Base-by-base conservation (phyloP, 768 basidiomycete species). In the Boletus patriciae region DNA sequence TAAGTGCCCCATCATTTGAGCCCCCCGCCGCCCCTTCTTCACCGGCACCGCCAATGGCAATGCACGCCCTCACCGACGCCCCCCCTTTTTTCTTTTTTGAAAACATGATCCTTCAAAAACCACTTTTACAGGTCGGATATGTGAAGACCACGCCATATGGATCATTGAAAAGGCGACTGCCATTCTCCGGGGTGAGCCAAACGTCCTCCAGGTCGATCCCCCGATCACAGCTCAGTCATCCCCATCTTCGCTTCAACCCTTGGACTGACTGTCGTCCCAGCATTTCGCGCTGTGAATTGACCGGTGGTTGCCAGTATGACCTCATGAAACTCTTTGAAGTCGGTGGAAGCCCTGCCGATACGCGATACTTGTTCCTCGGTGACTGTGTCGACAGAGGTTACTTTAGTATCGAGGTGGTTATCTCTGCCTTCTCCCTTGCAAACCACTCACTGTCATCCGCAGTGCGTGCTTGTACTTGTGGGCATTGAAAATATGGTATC, bases 401-500 rank as follows among this genome's bases (percentile, higher is more conserved):
- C 73, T 94, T 94, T 74, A 92, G 90, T 65, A 92, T 94, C 62
- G 93, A 94, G 80, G 92, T 90, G 50, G 50, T 78, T 64, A 41
- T 4, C 23, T 29, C 11, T 25, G 34, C 6, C 3, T 7, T 29
- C 10, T 25, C 34, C 29, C 5, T 12, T 27, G 4, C 40, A 23
- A 10, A 2, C 18, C 18, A 21, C 47, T 62, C 36, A 73, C 43
- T 5, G n/a, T n/a, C n/a, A n/a, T n/a, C 31, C 33, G 34, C 47
- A 98, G 95, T 98, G 96, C 70, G 96, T 98, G 19, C n/a, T 77
- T 98, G 45, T 99, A 99, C 73, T 82, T 99, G 29, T 99, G 95
- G 95, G 84, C 94, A 3, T 80, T 99, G 73, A 99, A 99, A 79
- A 98, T 99, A 72, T 98, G 96, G 94, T 98, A 98, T 73, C 97